Base-by-base conservation (phyloP, 2,329 filamentous ascomycete genomes). In the Elsinoe arachidis region DNA sequence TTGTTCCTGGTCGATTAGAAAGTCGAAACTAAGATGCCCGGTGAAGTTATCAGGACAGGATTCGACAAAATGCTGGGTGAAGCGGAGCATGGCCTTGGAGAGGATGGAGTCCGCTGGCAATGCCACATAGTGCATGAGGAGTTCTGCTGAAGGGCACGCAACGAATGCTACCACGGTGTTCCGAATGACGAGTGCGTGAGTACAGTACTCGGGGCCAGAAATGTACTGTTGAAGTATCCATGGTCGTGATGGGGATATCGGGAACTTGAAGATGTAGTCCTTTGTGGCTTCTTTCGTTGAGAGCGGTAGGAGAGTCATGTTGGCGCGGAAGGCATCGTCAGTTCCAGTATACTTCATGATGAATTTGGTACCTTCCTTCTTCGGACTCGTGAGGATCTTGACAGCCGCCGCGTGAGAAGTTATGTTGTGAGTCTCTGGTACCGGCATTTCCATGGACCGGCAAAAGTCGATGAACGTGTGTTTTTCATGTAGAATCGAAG, bases 221-320 rank as follows among this genome's bases (percentile, higher is more conserved):
- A 87, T 80, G 67, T 79, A 88, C 65, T 89, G 82, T 65, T 91
- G 86, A 21, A 90, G 67, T 59, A 89, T 76, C 78, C 83, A 88
- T 0, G 85, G 80, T 2, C 75, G 73, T 0, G 76, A 66, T 11
- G 74, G 68, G 1, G 80, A 80, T 41, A 86, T 80, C 1, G 67
- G 72, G 12, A 90, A 74, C 14, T 73, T 70, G 12, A 75, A 73
- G 23, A 88, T 68, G 61, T 84, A 76, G 0, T 69, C 65, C 44
- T 75, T 74, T 0, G 85, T 89, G 59, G 81, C 75, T 10, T 70
- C 69, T 1, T 74, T 63, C 0, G 79, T 79, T 0, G 70, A 59
- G 4, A 81, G 76, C 0, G 87, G 86, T 0, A 90, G 73, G 1
- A 86, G 66, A 0, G 83, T 84, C 82, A 87, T 84, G 60, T 83